Conservation (phyloP, 2,329 filamentous ascomycete genomes). For the Aspergillus brunneoviolaceus region DNA sequence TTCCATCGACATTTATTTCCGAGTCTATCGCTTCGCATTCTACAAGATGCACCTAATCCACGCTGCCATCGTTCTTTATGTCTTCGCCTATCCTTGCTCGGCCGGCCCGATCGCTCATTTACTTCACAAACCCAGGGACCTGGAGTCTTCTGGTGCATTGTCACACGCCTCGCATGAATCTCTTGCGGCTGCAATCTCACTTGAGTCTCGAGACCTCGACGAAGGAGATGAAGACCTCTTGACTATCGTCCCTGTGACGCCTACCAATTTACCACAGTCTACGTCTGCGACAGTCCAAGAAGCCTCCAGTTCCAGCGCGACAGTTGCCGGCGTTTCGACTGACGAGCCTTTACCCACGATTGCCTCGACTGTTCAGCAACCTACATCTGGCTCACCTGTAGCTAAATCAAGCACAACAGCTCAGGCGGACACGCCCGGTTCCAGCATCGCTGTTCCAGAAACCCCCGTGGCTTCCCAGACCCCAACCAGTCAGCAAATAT, state of each 20-base stretch:
- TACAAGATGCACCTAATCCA: conserved; percentile 7
- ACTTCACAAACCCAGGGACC: conserved; percentile 3
- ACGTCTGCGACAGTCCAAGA: not conserved
- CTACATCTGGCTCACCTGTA: not conserved
- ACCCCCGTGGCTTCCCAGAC: not conserved
- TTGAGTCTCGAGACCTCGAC: not conserved
- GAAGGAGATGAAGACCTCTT: not conserved
- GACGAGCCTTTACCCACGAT: not conserved
- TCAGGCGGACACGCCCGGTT: not conserved
- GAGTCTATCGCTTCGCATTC: not conserved
- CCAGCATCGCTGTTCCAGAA: not conserved
- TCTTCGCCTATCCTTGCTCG: conserved; percentile 14
- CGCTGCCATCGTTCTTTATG: conserved; percentile 8
- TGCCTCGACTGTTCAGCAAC: not conserved
- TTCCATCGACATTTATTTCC: not conserved
- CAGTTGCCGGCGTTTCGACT: not conserved
- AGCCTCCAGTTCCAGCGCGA: not conserved
- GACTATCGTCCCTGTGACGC: conserved; percentile 2
- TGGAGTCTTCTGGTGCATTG: not conserved
- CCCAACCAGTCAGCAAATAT: not conserved
- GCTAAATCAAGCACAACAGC: not conserved
- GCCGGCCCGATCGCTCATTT: conserved; percentile 29
- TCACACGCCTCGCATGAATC: not conserved
- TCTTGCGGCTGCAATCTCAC: not conserved
- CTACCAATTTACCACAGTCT: not conserved